Conservation (phyloP, 768 basidiomycete genomes). For the Boletus speciosus region DNA sequence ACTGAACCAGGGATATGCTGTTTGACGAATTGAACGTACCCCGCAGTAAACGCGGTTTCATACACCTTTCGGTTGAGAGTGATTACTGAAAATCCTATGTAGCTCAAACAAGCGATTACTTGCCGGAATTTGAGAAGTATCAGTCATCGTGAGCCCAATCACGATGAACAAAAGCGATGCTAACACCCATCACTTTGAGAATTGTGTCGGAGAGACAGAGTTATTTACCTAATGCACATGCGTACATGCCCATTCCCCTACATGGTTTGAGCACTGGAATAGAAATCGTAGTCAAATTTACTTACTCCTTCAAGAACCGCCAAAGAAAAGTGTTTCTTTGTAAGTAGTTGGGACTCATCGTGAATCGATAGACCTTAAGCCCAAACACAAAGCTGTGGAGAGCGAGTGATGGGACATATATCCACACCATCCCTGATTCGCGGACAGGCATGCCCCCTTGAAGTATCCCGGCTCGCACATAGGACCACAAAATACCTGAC, state of each 20-base stretch:
- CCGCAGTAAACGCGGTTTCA: constrained; percentile 1
- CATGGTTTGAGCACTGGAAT: neutral
- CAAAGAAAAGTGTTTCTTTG: constrained; percentile 8
- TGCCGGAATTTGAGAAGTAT: constrained; percentile 3
- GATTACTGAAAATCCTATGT: neutral
- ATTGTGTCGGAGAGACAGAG: neutral
- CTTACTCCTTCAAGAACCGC: constrained; percentile 20
- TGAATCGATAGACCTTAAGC: constrained; percentile 16
- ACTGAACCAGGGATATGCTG: neutral
- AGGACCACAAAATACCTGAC: neutral
- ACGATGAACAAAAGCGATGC: constrained; percentile 17
- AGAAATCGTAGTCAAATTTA: neutral
- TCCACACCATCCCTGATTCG: neutral
- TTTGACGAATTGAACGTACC: constrained; percentile 1
- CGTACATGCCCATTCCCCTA: constrained; percentile 26
- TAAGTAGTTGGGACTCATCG: neutral
- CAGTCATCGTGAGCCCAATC: constrained; percentile 7
- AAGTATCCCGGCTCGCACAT: neutral
- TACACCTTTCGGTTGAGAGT: constrained; percentile 5
- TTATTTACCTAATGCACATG: constrained; percentile 14
- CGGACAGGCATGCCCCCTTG: neutral
- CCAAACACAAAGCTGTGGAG: constrained; percentile 14
- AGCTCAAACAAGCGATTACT: neutral
- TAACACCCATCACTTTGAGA: neutral
- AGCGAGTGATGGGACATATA: constrained; percentile 12